phyloP scores from a whole-genome alignment of 2,329 filamentous ascomycete species.

The Thermochaetoides dissita region DNA sequence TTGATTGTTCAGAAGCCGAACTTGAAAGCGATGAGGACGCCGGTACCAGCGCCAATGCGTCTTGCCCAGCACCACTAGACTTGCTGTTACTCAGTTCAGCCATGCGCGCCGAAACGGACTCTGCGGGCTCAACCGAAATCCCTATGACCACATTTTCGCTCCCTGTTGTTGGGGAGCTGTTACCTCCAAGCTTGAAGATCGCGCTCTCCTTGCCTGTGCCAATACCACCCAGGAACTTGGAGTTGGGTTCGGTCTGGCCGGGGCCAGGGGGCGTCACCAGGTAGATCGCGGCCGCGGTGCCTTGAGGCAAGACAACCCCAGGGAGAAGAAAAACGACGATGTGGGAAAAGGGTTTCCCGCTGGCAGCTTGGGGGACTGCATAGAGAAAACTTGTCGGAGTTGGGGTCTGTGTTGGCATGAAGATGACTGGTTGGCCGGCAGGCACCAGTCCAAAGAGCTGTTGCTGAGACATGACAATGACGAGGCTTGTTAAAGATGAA shows the following conservation, averaged over 20 bases:
- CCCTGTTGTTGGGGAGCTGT: conserved; percentile 11
- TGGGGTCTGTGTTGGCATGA: conserved; percentile 37
- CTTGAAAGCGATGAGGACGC: conserved; percentile 10
- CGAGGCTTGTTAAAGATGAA: too few species aligned
- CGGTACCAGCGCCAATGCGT: conserved; percentile 14
- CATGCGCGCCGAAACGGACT: conserved; percentile 57
- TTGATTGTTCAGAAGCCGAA: neutral
- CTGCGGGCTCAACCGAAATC: conserved; percentile 65
- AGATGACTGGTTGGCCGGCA: conserved; percentile 44
- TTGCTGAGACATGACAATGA: conserved; percentile 13
- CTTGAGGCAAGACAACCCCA: conserved; percentile 54
- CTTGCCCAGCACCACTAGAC: conserved; percentile 10
- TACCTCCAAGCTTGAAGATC: conserved; percentile 60
- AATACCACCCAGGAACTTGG: conserved; percentile 77
- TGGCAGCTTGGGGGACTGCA: conserved; percentile 26
- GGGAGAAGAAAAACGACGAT: conserved; percentile 84
- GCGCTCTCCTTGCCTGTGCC: conserved; percentile 83
- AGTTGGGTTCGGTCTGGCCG: conserved; percentile 37
- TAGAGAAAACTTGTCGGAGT: conserved; percentile 44
- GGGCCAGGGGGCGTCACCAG: conserved; percentile 42
- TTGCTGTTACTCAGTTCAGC: conserved; percentile 38
- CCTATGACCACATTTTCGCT: conserved; percentile 55
- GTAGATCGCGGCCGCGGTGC: conserved; percentile 81
- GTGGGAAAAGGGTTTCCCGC: conserved; percentile 51
- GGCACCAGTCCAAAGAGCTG: conserved; percentile 46